Conservation (phyloP, 2,329 filamentous ascomycete species). For the Hypoxylon rubiginosum region DNA sequence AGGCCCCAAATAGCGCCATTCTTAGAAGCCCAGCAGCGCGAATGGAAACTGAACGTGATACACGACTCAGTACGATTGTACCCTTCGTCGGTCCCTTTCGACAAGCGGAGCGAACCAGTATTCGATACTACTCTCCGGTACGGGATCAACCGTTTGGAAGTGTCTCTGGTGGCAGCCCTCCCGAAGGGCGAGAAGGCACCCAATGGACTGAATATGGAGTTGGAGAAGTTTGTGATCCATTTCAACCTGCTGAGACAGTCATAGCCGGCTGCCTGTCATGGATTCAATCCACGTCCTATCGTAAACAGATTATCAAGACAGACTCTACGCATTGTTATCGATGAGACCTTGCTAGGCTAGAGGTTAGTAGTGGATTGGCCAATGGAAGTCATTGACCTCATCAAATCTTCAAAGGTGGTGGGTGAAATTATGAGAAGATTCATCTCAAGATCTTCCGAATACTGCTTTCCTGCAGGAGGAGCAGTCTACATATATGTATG, state of each 20-base stretch:
- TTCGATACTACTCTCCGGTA: slow-evolving; percentile 80
- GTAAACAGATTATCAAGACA: background rate
- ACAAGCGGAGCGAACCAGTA: slow-evolving; percentile 72
- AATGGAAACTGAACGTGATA: slow-evolving; percentile 82
- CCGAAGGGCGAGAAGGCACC: slow-evolving; percentile 69
- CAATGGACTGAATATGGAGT: slow-evolving; percentile 74
- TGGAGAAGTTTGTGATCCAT: slow-evolving; percentile 84
- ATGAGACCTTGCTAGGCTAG: background rate
- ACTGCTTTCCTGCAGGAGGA: background rate
- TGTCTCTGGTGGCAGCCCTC: slow-evolving; percentile 81
- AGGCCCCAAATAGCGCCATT: slow-evolving; percentile 73
- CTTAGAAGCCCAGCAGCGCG: slow-evolving; percentile 71
- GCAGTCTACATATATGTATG: background rate
- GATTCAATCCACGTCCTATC: background rate
- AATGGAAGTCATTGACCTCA: slow-evolving; percentile 2
- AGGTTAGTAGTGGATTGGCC: background rate
- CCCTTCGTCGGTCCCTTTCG: slow-evolving; percentile 61
- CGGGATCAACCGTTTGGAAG: slow-evolving; percentile 82
- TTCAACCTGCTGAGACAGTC: slow-evolving; percentile 69
- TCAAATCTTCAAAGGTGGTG: background rate
- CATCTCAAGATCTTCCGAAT: background rate
- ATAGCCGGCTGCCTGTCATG: slow-evolving; percentile 3
- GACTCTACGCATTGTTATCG: background rate
- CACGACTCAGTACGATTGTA: slow-evolving; percentile 76
- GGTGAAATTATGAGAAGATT: background rate